A percentile compares a stretch with the other conserved stretches of the same genome.
These are phyloP conservation scores for Polygonum aviculare DNA, from an alignment of 148 eudicot genomes.

Conservation along the genomic window DNA sequence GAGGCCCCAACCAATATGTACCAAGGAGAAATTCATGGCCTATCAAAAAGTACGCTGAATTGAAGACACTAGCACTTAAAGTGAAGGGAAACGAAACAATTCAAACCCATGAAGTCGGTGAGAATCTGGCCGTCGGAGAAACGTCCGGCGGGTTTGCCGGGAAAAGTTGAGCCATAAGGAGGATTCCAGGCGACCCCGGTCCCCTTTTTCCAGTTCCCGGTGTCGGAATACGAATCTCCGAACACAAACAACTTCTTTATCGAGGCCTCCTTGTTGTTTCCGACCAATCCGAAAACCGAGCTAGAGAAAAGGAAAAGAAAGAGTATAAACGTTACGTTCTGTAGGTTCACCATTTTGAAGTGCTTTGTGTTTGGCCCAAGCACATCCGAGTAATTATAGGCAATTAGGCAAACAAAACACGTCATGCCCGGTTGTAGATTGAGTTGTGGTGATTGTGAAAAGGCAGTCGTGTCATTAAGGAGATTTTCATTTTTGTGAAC, in stretches of 20 bases:
- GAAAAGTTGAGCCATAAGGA: constrained; percentile 74
- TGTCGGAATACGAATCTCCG: constrained; percentile 88
- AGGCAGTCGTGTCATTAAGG: too few relatives aligned
- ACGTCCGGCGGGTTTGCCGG: constrained; percentile 75
- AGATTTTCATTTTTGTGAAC: too few relatives aligned
- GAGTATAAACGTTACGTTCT: not conserved
- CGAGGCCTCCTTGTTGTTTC: not conserved
- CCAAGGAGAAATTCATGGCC: too few relatives aligned
- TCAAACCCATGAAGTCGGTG: constrained; percentile 61
- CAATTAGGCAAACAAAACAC: not conserved
- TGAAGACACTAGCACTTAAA: too few relatives aligned
- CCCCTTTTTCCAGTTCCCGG: constrained; percentile 50
- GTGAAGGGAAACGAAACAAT: not conserved
- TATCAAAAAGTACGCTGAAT: too few relatives aligned
- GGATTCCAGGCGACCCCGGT: constrained; percentile 38
- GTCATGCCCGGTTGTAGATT: not conserved
- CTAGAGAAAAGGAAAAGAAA: not conserved
- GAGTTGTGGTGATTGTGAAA: too few relatives aligned
- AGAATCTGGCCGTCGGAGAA: constrained; percentile 75
- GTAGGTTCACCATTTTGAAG: not conserved
- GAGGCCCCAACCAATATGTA: too few relatives aligned
- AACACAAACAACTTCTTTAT: constrained; percentile 56
- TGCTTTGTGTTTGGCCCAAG: not conserved
- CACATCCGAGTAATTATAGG: not conserved
- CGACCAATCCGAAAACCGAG: not conserved